phyloP scores from a whole-genome alignment of 2,329 filamentous ascomycete genomes.

The Paecilomyces niveus region DNA sequence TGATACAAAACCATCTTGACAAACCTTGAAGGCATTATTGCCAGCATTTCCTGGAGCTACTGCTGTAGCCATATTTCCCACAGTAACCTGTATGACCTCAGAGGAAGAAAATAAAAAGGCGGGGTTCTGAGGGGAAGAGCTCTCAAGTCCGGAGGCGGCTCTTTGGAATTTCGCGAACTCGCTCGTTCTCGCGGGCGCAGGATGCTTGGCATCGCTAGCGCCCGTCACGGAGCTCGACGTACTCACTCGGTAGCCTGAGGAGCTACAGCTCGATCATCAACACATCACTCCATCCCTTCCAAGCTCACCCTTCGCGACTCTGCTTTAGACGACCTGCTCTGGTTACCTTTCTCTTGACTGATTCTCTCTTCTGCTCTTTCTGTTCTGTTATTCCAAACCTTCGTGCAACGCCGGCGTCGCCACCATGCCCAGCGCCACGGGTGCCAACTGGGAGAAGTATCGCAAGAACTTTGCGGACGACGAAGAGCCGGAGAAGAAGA shows the following conservation, averaged over 20 bases:
- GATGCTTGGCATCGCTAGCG: conserved; percentile 35
- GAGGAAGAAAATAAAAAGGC: conserved; percentile 15
- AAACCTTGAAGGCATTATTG: conserved; percentile 62
- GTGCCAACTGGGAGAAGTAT: conserved; percentile 97
- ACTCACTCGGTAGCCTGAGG: conserved; percentile 14
- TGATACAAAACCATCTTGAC: conserved; percentile 9
- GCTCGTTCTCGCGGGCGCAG: conserved; percentile 23
- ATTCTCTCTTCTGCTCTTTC: conserved; percentile 2
- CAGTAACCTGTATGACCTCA: conserved; percentile 15
- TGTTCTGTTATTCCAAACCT: conserved; percentile 3
- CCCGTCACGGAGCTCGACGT: conserved; percentile 24
- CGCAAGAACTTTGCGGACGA: conserved; percentile 95
- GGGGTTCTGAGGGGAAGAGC: conserved; percentile 14
- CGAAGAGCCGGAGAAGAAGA: conserved; percentile 99
- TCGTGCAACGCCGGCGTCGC: conserved; percentile 21
- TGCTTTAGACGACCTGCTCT: not conserved
- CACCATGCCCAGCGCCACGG: conserved; percentile 85
- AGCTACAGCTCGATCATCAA: conserved; percentile 20
- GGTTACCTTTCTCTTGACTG: conserved; percentile 2
- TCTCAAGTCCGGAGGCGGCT: conserved; percentile 14
- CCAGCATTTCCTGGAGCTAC: conserved; percentile 42
- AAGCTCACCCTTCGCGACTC: not conserved
- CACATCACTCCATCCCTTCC: conserved; percentile 12
- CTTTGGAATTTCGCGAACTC: conserved; percentile 30
- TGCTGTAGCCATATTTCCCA: conserved; percentile 44